Percentiles rank a stretch among this genome's conserved stretches.
Evolutionary conservation across 768 basidiomycete species (phyloP).

Genomic region (Rhizopogon vesiculosus): DNA sequence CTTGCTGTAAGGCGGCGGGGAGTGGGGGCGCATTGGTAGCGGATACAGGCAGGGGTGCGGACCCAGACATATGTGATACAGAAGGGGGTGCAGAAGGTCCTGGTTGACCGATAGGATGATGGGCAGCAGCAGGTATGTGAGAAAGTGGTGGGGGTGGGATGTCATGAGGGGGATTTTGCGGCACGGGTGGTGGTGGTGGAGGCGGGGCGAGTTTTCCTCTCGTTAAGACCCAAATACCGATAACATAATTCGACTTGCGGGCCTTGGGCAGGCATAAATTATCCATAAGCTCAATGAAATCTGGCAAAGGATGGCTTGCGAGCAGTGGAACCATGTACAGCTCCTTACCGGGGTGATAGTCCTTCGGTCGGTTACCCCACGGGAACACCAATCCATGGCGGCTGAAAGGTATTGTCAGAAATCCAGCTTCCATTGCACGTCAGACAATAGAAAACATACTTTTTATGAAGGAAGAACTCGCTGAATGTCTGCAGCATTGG

Average conservation of each 20-base stretch:
- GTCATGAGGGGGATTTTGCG: slow-evolving; percentile 7
- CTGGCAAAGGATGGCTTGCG: slow-evolving; percentile 65
- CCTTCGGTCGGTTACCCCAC: slow-evolving; percentile 74
- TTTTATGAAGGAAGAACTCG: slow-evolving; percentile 67
- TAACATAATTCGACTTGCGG: slow-evolving; percentile 60
- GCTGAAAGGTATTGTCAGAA: slow-evolving; percentile 33
- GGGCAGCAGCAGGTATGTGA: slow-evolving; percentile 9
- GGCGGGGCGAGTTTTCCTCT: slow-evolving; percentile 68
- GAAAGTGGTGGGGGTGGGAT: slow-evolving; percentile 12
- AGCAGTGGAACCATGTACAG: slow-evolving; percentile 80
- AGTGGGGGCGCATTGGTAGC: slow-evolving; percentile 6
- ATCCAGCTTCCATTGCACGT: slow-evolving; percentile 4
- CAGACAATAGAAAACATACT: slow-evolving; percentile 40
- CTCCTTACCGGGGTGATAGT: slow-evolving; percentile 76
- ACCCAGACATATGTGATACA: slow-evolving; percentile 10
- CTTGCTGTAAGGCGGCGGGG: slow-evolving; percentile 19
- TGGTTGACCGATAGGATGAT: slow-evolving; percentile 4
- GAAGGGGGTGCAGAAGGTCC: slow-evolving; percentile 9
- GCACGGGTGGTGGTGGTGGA: slow-evolving; percentile 16
- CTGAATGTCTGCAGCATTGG: slow-evolving; percentile 53
- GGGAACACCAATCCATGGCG: slow-evolving; percentile 86
- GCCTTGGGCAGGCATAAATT: slow-evolving; percentile 62
- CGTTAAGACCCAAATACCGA: slow-evolving; percentile 82
- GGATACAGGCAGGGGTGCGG: not conserved
- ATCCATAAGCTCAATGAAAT: slow-evolving; percentile 82